Conservation (phyloP, 495 filamentous ascomycete species). For the Apiosordaria backusii region DNA sequence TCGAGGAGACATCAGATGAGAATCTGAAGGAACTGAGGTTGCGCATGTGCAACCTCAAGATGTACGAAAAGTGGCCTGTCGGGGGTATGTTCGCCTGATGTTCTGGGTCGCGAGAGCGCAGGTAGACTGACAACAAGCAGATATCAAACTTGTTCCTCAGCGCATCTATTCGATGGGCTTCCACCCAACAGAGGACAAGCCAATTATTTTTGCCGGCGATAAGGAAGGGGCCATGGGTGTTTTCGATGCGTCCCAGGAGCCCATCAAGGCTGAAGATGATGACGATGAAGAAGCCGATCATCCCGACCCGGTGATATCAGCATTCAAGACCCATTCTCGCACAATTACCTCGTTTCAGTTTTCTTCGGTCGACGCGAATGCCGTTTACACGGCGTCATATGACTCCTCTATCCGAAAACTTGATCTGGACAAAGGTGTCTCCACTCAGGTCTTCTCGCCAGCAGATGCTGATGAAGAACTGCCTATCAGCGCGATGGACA, state of each 20-base stretch:
- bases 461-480: slow-evolving; percentile 63
- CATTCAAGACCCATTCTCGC: slow-evolving; percentile 83
- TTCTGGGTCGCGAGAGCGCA: background rate
- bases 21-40: slow-evolving; percentile 71
- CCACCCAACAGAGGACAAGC: slow-evolving; percentile 80
- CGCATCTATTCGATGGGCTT: slow-evolving; percentile 84
- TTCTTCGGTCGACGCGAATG: slow-evolving; percentile 63
- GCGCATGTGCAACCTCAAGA: slow-evolving; percentile 71
- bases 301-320: slow-evolving; percentile 69
- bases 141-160: slow-evolving; percentile 91
- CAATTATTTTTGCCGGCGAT: slow-evolving; percentile 91
- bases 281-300: slow-evolving; percentile 54
- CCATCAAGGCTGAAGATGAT: slow-evolving; percentile 48
- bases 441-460: slow-evolving; percentile 75
- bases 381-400: slow-evolving; percentile 84
- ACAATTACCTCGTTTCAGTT: slow-evolving; percentile 85
- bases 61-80: slow-evolving; percentile 80
- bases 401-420: slow-evolving; percentile 88
- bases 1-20: slow-evolving; percentile 75
- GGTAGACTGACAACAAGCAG: slow-evolving; percentile 40
- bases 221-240: slow-evolving; percentile 92
- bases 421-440: slow-evolving; percentile 74
- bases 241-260: slow-evolving; percentile 81
- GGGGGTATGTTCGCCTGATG: slow-evolving; percentile 52
- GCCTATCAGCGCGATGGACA: slow-evolving; percentile 77